phyloP scores from a whole-genome alignment of 768 basidiomycete genomes.

The Lenzites betulinus region DNA sequence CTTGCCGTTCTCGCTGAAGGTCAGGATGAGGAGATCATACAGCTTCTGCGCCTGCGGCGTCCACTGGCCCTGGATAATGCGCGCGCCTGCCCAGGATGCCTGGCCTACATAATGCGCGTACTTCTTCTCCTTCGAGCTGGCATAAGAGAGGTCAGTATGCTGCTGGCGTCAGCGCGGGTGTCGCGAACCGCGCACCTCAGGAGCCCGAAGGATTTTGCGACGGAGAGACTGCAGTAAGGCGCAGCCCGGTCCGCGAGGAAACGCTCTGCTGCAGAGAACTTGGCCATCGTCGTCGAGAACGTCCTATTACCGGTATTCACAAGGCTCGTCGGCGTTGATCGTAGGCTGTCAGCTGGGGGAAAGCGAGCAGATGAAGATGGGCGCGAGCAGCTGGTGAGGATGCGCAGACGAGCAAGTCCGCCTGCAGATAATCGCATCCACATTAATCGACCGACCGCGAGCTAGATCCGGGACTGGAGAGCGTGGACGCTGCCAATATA shows the following conservation, averaged over 20 bases:
- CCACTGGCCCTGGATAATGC: slow-evolving; percentile 86
- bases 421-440: slow-evolving; percentile 17
- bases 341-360: background rate
- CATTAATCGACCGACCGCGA: slow-evolving; percentile 9
- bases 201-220: slow-evolving; percentile 67
- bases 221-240: slow-evolving; percentile 74
- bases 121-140: slow-evolving; percentile 71
- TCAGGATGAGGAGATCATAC: slow-evolving; percentile 70
- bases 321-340: background rate
- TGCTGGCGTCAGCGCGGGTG: background rate
- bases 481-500: background rate
- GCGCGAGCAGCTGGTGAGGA: background rate
- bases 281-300: slow-evolving; percentile 36
- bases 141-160: background rate
- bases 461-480: slow-evolving; percentile 2
- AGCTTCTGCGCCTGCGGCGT: slow-evolving; percentile 67
- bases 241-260: slow-evolving; percentile 76
- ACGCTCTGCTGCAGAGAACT: slow-evolving; percentile 47
- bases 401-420: slow-evolving; percentile 3
- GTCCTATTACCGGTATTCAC: background rate
- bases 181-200: slow-evolving; percentile 47
- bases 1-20: slow-evolving; percentile 61
- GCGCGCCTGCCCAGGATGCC: slow-evolving; percentile 83
- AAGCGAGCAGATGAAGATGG: background rate
- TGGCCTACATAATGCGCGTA: slow-evolving; percentile 73